These are phyloP conservation scores for Calocybe indica DNA, from an alignment of 768 basidiomycete species.

Conservation along the genomic window DNA sequence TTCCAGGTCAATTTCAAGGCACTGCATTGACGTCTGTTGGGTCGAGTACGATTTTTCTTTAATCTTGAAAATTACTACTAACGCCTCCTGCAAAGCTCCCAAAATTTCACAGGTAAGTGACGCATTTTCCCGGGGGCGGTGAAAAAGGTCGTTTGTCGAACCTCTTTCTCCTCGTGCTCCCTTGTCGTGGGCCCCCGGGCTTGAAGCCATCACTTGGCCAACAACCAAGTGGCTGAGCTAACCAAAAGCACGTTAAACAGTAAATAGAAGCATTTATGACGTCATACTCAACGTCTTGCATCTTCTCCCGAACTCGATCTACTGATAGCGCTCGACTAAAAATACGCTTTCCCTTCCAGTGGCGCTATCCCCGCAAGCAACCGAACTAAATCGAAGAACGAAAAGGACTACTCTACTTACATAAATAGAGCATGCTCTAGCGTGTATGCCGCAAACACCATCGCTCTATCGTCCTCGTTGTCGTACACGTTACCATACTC, in stretches of 20 bases:
- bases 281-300: too few species aligned
- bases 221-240: not conserved
- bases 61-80: not conserved
- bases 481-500: too few species aligned
- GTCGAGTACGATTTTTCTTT: not conserved
- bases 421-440: too few species aligned
- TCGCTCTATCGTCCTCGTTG: too few species aligned
- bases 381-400: too few species aligned
- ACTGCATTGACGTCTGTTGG: not conserved
- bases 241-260: conserved; percentile 13
- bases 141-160: not conserved
- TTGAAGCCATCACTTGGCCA: conserved; percentile 3
- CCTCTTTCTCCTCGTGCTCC: conserved; percentile 10
- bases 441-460: too few species aligned
- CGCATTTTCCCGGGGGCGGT: conserved; percentile 9
- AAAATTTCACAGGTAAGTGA: not conserved
- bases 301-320: too few species aligned
- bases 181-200: conserved; percentile 13
- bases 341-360: too few species aligned
- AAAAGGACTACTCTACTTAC: too few species aligned
- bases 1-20: not conserved
- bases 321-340: too few species aligned
- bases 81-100: not conserved
- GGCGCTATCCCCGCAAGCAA: too few species aligned
- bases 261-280: not conserved